phyloP scores from a whole-genome alignment of 2,329 filamentous ascomycete species.

The Colletotrichum horii region DNA sequence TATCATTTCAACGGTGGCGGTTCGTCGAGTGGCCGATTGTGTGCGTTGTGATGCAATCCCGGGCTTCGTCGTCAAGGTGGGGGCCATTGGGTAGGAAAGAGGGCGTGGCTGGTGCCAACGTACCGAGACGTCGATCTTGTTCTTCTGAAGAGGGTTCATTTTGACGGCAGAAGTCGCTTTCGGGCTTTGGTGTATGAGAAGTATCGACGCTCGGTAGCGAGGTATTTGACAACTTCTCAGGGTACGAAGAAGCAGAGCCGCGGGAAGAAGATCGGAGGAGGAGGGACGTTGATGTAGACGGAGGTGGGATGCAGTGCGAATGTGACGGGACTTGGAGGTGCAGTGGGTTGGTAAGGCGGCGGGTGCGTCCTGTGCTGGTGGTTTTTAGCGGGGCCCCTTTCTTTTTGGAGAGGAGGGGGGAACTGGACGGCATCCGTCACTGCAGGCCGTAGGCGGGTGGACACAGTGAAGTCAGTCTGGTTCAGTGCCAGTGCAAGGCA shows the following conservation, averaged over 20 bases:
- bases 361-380: slow-evolving; percentile 15
- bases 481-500: background rate
- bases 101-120: slow-evolving; percentile 42
- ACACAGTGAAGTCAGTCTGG: slow-evolving; percentile 12
- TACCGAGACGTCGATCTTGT: slow-evolving; percentile 97
- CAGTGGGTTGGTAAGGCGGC: slow-evolving; percentile 14
- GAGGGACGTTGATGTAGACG: slow-evolving; percentile 3
- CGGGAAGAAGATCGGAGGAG: background rate
- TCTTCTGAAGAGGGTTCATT: slow-evolving; percentile 98
- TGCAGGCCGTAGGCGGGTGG: background rate
- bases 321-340: slow-evolving; percentile 20
- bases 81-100: slow-evolving; percentile 18
- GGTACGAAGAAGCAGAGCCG: background rate
- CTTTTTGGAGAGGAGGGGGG: slow-evolving; percentile 5
- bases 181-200: background rate
- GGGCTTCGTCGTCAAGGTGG: slow-evolving; percentile 1
- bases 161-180: slow-evolving; percentile 28
- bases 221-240: background rate
- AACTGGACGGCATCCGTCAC: background rate
- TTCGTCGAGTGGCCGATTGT: background rate
- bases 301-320: slow-evolving; percentile 13
- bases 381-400: slow-evolving; percentile 20
- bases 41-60: background rate
- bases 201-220: background rate
- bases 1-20: background rate